Base-by-base conservation (phyloP, 2,329 filamentous ascomycete species). In the Fusarium oligoseptatum region DNA sequence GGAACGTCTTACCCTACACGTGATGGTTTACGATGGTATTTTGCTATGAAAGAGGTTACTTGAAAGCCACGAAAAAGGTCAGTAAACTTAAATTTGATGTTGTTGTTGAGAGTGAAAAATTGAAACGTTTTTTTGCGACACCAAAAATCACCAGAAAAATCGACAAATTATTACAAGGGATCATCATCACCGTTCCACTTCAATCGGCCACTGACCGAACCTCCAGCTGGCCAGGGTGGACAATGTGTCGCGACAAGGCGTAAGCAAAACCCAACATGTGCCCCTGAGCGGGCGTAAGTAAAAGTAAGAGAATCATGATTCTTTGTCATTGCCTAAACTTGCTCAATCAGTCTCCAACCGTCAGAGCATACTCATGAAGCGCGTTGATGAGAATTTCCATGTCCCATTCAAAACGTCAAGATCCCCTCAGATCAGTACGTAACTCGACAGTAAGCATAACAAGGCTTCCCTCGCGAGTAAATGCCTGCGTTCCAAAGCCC, bases 251-350 rank as follows among this genome's bases (percentile, higher is more conserved):
- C 17, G 48, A 52, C 48, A 32, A 32, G 48, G 48, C 48, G 48
- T 52, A 52, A 52, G 48, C 48, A 52, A 52, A 52, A 52, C 48
- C 27, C 24, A 52, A 52, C 24, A 52, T 52, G 27, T 52, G 48
- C 27, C 48, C 48, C 27, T 52, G 48, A 52, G 48, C 27, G 24
- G 48, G 24, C 24, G 48, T n/a, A 32, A 52, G 48, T n/a, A 32
- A 52, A 17, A 52, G 27, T 29, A 52, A 27, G 22, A 48, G 43
- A 48, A 32, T 52, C 48, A 32, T 52, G 48, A 32, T 32, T 32
- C 48, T 52, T 52, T 52, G 48, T 52, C 27, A 52, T 52, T 34
- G 32, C 11, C 6, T 12, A 8, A 52, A 52, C 48, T 20, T 5
- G 48, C 5, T 20, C 48, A 32, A 52, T 20, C 6, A 4, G 17